Evolutionary conservation across 306 rosid species (phyloP), one percentile per base, ranked within the genome.

Genomic region (Luffa acutangula): DNA sequence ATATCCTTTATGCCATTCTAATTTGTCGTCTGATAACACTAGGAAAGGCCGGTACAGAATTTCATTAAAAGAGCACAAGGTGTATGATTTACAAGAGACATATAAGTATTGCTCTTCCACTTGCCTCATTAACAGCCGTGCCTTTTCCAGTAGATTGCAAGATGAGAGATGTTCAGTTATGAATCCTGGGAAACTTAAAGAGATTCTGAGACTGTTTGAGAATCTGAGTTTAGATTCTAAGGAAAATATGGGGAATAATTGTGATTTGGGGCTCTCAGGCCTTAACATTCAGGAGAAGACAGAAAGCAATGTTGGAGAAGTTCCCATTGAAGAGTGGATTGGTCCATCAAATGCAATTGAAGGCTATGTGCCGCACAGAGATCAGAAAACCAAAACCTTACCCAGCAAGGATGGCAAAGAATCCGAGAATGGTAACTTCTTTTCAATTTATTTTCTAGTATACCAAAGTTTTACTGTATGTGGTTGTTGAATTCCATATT

Each of bases 271-370:
- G 57, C 79, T 90, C 20, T 82, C 92, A 37, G 33, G 69, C 77
- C 80, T 95, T 90, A 87, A 49, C 83, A 93, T 95, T 73, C 85
- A 87, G 87, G 99, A 93, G 85, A 89, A 90, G 85, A 78, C 81
- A 31, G 90, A 75, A 53, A 83, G 54, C 2, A 78, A 41, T 54
- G 64, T 56, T 43, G 93, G 88, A 77, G 89, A 89, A 67, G 82
- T 88, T 82, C 76, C 89, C 74, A 65, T 87, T 81, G 89, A 92
- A 87, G 84, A 83, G 72, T 89, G 91, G 93, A 82, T 74, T 87
- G 97, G 97, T 81, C 97, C 97, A 31, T 90, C 99, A 53, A 90
- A 91, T 91, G 97, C 99, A 25, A 91, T 95, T 80, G 97, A 95
- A 86, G 97, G 99, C 10, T 93, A 95, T 86, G 89, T 95, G 13